A percentile compares a stretch with the other conserved stretches of the same genome.
phyloP scores from a whole-genome alignment of 2,329 filamentous ascomycete species.

The Fusarium citri region DNA sequence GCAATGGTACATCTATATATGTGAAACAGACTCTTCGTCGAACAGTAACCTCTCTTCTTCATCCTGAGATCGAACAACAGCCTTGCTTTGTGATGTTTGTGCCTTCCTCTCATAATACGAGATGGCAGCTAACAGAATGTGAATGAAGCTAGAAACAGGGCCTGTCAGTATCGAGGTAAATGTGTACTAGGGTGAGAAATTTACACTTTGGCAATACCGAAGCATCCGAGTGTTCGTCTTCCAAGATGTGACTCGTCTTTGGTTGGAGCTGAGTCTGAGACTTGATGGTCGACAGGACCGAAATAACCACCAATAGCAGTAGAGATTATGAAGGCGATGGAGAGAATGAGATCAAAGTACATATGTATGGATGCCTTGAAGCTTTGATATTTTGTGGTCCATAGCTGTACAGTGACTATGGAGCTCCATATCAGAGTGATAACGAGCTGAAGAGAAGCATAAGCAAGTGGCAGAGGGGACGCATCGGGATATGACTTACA shows the following conservation, averaged over 20 bases:
- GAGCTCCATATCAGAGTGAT: conserved; percentile 17
- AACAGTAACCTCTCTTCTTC: conserved; percentile 21
- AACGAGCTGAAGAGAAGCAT: neutral
- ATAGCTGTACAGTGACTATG: conserved; percentile 11
- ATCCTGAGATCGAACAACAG: neutral
- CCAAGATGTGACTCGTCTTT: conserved; percentile 27
- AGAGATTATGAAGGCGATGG: neutral
- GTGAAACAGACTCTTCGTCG: neutral
- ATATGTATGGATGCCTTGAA: conserved; percentile 4
- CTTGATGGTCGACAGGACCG: conserved; percentile 3
- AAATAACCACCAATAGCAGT: conserved; percentile 10
- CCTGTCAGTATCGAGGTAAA: neutral
- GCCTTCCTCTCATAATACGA: conserved; percentile 18
- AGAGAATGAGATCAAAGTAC: conserved; percentile 1
- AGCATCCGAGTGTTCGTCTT: conserved; percentile 22
- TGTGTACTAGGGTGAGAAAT: neutral
- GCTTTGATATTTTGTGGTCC: neutral
- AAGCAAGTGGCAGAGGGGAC: neutral
- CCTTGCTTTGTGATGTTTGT: neutral
- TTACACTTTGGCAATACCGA: conserved; percentile 28
- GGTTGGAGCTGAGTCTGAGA: conserved; percentile 5
- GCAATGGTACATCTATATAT: neutral
- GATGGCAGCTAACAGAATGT: conserved; percentile 11
- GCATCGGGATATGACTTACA: neutral
- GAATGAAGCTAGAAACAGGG: neutral